phyloP scores from a whole-genome alignment of 768 basidiomycete species.

The Amanita brunnescens region DNA sequence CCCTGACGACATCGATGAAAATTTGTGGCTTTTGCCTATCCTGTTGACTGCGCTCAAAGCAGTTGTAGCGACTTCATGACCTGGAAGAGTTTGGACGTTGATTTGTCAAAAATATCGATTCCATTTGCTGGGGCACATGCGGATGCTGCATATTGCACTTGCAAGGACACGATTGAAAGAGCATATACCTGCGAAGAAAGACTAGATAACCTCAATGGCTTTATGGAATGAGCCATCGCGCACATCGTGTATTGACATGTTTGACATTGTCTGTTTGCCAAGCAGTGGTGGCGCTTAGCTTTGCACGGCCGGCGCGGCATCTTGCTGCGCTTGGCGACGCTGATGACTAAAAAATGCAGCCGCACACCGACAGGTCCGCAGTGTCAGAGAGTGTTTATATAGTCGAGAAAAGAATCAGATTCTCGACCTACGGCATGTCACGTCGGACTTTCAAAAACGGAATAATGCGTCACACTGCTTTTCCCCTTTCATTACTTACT shows the following conservation, averaged over 20 bases:
- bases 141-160: constrained; percentile 47
- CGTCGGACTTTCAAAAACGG: no score
- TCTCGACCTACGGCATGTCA: no score
- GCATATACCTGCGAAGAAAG: constrained; percentile 44
- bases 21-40: constrained; percentile 26
- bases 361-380: no score
- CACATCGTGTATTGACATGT: not conserved
- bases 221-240: not conserved
- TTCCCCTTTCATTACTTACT: no score
- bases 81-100: constrained; percentile 40
- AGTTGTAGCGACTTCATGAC: constrained; percentile 52
- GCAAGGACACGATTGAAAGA: constrained; percentile 43
- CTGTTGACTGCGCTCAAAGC: constrained; percentile 36
- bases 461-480: no score
- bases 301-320: no score
- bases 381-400: no score
- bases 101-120: constrained; percentile 61
- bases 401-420: no score
- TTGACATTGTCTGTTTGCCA: no score
- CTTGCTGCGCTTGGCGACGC: no score
- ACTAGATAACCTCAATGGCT: not conserved
- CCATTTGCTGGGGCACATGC: constrained; percentile 55
- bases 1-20: constrained; percentile 54
- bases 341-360: no score
- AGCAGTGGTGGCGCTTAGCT: no score